Conservation (phyloP, 176 grass and related monocot genomes). For the Raddia distichophylla region DNA sequence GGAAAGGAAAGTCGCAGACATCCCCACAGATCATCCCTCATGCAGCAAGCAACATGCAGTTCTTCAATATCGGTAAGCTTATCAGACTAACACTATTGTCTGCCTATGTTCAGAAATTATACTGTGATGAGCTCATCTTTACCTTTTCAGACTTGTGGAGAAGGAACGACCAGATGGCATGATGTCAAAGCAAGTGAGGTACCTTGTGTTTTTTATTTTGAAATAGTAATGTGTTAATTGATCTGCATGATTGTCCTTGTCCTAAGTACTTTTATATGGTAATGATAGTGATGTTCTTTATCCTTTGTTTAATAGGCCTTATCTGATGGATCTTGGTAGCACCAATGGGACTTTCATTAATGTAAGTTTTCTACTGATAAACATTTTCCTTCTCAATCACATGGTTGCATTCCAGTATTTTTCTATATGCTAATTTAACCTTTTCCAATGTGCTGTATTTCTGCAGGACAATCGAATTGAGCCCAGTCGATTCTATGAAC, state of each 20-base stretch:
- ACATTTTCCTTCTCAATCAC: conserved; percentile 20
- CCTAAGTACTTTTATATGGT: neutral
- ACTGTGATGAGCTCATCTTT: conserved; percentile 27
- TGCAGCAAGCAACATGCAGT: conserved; percentile 97
- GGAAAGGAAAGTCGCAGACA: conserved; percentile 88
- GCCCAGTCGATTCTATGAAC: conserved; percentile 86
- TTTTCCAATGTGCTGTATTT: conserved; percentile 22
- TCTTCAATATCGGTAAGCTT: conserved; percentile 47
- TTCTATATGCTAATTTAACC: neutral
- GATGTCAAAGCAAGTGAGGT: conserved; percentile 84
- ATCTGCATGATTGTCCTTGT: conserved; percentile 1
- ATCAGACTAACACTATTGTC: neutral
- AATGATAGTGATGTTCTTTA: conserved; percentile 21
- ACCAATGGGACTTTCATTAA: conserved; percentile 93
- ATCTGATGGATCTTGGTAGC: conserved; percentile 94
- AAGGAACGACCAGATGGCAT: conserved; percentile 91
- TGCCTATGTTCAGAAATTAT: conserved; percentile 17
- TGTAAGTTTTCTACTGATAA: conserved; percentile 58
- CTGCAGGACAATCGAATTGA: conserved; percentile 81
- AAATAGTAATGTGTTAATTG: neutral
- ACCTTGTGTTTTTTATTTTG: conserved; percentile 16
- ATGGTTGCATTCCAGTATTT: neutral
- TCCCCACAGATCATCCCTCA: conserved; percentile 94
- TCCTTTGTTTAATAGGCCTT: conserved; percentile 63
- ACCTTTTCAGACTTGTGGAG: conserved; percentile 74